These are phyloP conservation scores for Beauveria pseudobassiana DNA, from an alignment of 2,329 filamentous ascomycete species.

Conservation along the genomic window DNA sequence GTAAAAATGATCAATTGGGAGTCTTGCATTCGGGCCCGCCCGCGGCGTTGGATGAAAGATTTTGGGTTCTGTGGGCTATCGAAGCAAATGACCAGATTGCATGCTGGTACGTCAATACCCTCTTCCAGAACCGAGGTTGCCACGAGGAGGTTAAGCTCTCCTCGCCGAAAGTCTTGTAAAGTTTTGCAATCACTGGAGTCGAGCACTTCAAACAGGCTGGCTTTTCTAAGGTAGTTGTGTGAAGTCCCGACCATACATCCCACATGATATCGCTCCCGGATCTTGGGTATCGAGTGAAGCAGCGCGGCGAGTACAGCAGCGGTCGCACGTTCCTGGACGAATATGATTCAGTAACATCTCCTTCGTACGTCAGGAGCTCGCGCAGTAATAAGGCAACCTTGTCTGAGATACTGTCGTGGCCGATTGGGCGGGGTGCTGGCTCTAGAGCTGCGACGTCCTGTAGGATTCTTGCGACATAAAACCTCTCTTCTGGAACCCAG, in stretches of 20 bases:
- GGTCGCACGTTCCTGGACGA: conserved; percentile 56
- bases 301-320: conserved; percentile 53
- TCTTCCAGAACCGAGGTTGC: conserved; percentile 60
- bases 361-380: conserved; percentile 37
- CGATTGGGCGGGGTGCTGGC: conserved; percentile 13
- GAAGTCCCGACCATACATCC: conserved; percentile 51
- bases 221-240: conserved; percentile 25
- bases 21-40: conserved; percentile 41
- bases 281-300: conserved; percentile 42
- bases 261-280: conserved; percentile 38
- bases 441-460: conserved; percentile 24
- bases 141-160: conserved; percentile 49
- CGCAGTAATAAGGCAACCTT: conserved; percentile 50
- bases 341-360: conserved; percentile 50
- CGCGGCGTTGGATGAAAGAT: conserved; percentile 51
- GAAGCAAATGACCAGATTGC: conserved; percentile 55
- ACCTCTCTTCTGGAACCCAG: conserved; percentile 43
- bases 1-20: conserved; percentile 45
- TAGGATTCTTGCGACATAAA: conserved; percentile 46
- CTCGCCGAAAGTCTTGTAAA: conserved; percentile 43
- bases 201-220: conserved; percentile 33
- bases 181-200: conserved; percentile 25
- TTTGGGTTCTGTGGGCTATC: conserved; percentile 43
- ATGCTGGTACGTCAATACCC: conserved; percentile 59
- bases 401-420: conserved; percentile 36